Percentiles rank a stretch among this genome's conserved stretches.
phyloP scores from a whole-genome alignment of 2,329 filamentous ascomycete genomes.

The Xylariaceae sp. region DNA sequence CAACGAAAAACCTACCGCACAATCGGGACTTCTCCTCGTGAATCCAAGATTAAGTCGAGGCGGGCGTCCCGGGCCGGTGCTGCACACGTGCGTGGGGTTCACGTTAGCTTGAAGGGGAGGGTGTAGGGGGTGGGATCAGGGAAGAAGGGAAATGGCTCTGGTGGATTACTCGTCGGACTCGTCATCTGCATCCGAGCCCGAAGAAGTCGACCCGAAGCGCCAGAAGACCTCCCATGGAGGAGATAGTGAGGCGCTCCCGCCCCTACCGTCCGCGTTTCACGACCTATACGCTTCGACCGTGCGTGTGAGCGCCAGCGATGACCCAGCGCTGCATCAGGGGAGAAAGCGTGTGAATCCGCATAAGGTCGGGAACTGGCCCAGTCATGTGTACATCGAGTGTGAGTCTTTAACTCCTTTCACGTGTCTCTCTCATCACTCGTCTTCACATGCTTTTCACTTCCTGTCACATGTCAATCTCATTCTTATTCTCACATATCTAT shows the following conservation, averaged over 20 bases:
- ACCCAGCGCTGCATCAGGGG: conserved; percentile 79
- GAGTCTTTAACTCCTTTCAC: conserved; percentile 34
- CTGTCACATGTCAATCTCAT: no score
- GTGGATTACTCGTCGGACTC: conserved; percentile 38
- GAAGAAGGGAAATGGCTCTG: conserved; percentile 29
- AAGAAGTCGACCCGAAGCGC: conserved; percentile 21
- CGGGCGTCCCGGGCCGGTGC: not conserved
- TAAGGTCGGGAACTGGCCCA: conserved; percentile 84
- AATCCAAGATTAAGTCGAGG: not conserved
- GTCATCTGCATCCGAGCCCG: conserved; percentile 17
- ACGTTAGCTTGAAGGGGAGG: not conserved
- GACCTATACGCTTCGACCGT: conserved; percentile 83
- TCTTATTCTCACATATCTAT: no score
- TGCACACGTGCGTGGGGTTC: not conserved
- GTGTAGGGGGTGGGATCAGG: no score
- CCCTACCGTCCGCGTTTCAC: conserved; percentile 75
- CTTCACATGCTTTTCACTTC: no score
- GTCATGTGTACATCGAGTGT: conserved; percentile 92
- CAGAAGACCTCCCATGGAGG: conserved; percentile 23
- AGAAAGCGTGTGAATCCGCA: conserved; percentile 79
- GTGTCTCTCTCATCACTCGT: no score
- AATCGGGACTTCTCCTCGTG: not conserved
- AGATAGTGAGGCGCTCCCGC: conserved; percentile 41
- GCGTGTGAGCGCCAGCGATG: conserved; percentile 71
- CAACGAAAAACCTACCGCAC: not conserved